These are phyloP conservation scores for Trichoderma atrobrunneum DNA, from an alignment of 2,329 filamentous ascomycete genomes.

Conservation along the genomic window DNA sequence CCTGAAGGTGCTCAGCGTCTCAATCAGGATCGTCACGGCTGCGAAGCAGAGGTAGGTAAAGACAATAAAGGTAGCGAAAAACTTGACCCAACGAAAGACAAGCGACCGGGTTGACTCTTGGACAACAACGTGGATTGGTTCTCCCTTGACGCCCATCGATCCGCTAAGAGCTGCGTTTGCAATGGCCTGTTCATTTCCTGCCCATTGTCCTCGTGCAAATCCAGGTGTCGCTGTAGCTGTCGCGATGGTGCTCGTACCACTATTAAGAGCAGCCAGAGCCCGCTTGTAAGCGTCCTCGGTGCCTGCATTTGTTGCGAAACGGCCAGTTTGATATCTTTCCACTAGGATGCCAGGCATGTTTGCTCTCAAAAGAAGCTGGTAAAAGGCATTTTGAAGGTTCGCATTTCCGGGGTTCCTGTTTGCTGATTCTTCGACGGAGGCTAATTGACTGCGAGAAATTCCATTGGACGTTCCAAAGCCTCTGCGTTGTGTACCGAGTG, in stretches of 20 bases:
- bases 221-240: slow-evolving; percentile 24
- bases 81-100: slow-evolving; percentile 90
- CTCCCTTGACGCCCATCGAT: slow-evolving; percentile 67
- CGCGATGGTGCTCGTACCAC: slow-evolving; percentile 28
- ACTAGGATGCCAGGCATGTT: slow-evolving; percentile 93
- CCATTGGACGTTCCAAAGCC: slow-evolving; percentile 45
- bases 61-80: slow-evolving; percentile 74
- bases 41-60: slow-evolving; percentile 77
- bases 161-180: slow-evolving; percentile 30
- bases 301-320: slow-evolving; percentile 75
- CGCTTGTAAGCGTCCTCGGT: slow-evolving; percentile 78
- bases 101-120: slow-evolving; percentile 79
- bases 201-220: slow-evolving; percentile 30
- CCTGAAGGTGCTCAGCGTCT: slow-evolving; percentile 75
- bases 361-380: slow-evolving; percentile 82
- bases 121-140: slow-evolving; percentile 92
- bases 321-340: slow-evolving; percentile 82
- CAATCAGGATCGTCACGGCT: slow-evolving; percentile 76
- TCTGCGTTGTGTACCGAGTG: slow-evolving; percentile 22
- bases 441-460: slow-evolving; percentile 65
- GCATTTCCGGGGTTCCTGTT: slow-evolving; percentile 89
- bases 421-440: slow-evolving; percentile 83
- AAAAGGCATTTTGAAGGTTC: slow-evolving; percentile 88
- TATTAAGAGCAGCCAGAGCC: slow-evolving; percentile 53
- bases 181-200: slow-evolving; percentile 31